Conservation (phyloP, 2,329 filamentous ascomycete species). For the Tolypocladium guangdongense region DNA sequence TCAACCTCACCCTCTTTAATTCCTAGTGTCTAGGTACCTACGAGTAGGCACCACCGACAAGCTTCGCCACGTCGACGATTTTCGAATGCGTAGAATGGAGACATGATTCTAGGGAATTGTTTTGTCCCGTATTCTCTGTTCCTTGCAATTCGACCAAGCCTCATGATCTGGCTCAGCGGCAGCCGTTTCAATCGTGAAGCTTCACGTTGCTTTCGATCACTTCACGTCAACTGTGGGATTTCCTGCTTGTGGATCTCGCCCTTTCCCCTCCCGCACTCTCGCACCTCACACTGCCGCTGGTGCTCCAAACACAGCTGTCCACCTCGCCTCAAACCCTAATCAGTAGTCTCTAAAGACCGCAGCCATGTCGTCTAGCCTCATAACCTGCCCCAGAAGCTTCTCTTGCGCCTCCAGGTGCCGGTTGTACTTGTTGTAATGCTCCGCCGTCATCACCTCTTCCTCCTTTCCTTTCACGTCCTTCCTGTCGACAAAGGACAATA, state of each 20-base stretch:
- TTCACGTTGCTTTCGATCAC: too few species aligned
- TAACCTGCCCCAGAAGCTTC: conserved; percentile 68
- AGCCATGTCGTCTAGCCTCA: conserved; percentile 74
- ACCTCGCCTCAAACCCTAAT: conserved; percentile 7
- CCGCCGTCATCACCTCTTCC: conserved; percentile 64
- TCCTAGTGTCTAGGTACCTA: too few species aligned
- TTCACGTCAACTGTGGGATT: background rate
- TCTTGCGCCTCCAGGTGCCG: conserved; percentile 53
- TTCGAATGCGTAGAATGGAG: background rate
- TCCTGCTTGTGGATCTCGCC: background rate
- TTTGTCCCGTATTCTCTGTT: background rate
- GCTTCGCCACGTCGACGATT: background rate
- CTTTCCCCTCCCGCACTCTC: background rate
- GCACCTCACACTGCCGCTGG: background rate
- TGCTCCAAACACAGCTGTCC: background rate
- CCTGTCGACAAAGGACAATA: conserved; percentile 73
- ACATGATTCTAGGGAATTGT: too few species aligned
- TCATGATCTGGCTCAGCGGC: background rate
- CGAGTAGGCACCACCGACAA: background rate
- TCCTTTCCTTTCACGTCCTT: conserved; percentile 79
- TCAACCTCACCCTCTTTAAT: too few species aligned
- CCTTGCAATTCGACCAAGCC: background rate
- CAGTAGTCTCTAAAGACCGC: conserved; percentile 72
- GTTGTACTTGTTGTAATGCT: conserved; percentile 56
- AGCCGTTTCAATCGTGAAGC: background rate